Evolutionary conservation across 805 yeast species (phyloP).

Genomic region (Lipomyces lipofer): DNA sequence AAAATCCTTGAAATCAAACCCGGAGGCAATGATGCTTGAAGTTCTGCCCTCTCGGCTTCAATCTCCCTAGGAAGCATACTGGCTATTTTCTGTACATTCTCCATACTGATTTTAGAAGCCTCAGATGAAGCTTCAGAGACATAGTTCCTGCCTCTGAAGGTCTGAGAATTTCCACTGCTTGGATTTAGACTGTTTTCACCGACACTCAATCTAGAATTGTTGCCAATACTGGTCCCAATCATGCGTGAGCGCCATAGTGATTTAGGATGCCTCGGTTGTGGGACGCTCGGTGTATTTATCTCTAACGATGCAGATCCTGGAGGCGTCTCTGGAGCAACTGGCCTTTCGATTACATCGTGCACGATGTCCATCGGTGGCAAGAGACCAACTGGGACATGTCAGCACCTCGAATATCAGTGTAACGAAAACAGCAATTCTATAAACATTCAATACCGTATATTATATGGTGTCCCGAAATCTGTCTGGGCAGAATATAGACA

Average conservation of each 20-base stretch:
- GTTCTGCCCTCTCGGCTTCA: constrained; percentile 23
- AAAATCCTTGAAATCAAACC: constrained; percentile 20
- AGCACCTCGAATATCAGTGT: too few species aligned
- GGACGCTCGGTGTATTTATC: not conserved
- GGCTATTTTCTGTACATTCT: constrained; percentile 25
- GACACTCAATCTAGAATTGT: not conserved
- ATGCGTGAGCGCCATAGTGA: constrained; percentile 20
- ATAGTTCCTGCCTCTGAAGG: too few species aligned
- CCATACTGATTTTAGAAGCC: constrained; percentile 24
- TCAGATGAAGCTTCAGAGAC: constrained; percentile 2
- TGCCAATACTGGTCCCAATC: not conserved
- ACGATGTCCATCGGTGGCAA: constrained; percentile 25
- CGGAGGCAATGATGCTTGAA: constrained; percentile 23
- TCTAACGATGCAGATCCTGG: not conserved
- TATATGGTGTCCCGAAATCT: too few species aligned
- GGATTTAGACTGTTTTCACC: not conserved
- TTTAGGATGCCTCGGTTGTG: not conserved
- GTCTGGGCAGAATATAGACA: too few species aligned
- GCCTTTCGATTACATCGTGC: constrained; percentile 23
- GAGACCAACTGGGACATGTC: too few species aligned
- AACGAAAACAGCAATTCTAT: too few species aligned
- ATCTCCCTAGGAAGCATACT: constrained; percentile 28
- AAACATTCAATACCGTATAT: too few species aligned
- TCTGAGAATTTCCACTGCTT: too few species aligned
- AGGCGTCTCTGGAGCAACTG: constrained; percentile 7